Conservation (phyloP, 495 filamentous ascomycete species). For the Penicillium coffeae region DNA sequence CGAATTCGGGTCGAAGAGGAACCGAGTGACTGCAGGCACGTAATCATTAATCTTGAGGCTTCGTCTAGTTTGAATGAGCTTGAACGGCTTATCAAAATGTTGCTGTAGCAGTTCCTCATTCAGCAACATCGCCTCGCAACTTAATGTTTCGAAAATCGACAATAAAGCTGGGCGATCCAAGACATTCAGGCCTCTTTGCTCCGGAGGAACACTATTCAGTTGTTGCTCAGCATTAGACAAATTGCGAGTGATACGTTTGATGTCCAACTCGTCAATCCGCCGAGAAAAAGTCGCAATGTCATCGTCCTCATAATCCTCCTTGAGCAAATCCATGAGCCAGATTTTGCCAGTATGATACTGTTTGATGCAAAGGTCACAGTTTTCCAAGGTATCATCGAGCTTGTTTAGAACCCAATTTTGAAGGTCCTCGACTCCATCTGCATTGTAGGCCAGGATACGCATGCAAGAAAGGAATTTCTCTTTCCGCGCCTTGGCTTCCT, state of each 20-base stretch:
- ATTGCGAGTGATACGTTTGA: constrained; percentile 58
- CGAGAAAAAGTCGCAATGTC: constrained; percentile 54
- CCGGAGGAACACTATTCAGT: constrained; percentile 45
- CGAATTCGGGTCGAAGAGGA: constrained; percentile 67
- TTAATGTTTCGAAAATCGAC: constrained; percentile 61
- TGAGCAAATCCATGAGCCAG: constrained; percentile 57
- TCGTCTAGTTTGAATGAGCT: constrained; percentile 67
- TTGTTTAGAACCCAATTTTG: constrained; percentile 55
- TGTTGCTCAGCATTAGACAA: constrained; percentile 45
- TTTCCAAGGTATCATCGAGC: constrained; percentile 53
- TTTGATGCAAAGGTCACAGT: constrained; percentile 75
- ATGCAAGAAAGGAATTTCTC: constrained; percentile 59
- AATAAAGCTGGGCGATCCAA: constrained; percentile 50
- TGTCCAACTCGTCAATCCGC: constrained; percentile 55
- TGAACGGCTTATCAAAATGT: constrained; percentile 74
- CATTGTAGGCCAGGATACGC: constrained; percentile 62
- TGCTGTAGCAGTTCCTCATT: constrained; percentile 48
- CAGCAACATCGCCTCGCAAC: constrained; percentile 56
- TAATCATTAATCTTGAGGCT: constrained; percentile 65
- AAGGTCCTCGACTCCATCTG: constrained; percentile 56
- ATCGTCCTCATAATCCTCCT: constrained; percentile 58
- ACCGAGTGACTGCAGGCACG: constrained; percentile 72
- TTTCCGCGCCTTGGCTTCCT: constrained; percentile 49
- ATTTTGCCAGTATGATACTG: constrained; percentile 73
- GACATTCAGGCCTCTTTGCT: constrained; percentile 44